Percentiles rank a stretch among this genome's conserved stretches.
Evolutionary conservation across 768 basidiomycete species (phyloP).

Genomic region (Tylopilus plumbeoviolaceoides): DNA sequence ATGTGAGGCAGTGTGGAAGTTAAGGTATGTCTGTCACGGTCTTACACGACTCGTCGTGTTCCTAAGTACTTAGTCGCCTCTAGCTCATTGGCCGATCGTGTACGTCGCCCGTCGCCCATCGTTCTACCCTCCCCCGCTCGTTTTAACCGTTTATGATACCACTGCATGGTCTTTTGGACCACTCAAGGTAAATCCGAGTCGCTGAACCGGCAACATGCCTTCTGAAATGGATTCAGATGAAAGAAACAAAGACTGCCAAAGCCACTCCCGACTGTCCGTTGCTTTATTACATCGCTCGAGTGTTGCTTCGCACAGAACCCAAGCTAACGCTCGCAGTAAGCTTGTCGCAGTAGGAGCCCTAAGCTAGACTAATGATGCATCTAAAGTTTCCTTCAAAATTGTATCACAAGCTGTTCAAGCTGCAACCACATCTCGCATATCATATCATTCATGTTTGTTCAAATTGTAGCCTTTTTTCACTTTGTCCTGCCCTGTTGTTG

Average conservation of each 20-base stretch:
- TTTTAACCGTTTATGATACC: too few species aligned
- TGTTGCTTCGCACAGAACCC: slow-evolving; percentile 65
- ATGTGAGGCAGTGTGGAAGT: too few species aligned
- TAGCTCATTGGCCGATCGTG: too few species aligned
- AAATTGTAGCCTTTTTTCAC: too few species aligned
- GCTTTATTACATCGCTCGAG: slow-evolving; percentile 83
- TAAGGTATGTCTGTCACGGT: too few species aligned
- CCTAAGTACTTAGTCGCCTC: too few species aligned
- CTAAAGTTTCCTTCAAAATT: slow-evolving; percentile 68
- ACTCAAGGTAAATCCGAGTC: slow-evolving; percentile 55
- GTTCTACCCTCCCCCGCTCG: too few species aligned
- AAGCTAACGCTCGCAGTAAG: slow-evolving; percentile 62
- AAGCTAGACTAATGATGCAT: neutral
- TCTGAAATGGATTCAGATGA: slow-evolving; percentile 48
- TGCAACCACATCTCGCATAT: slow-evolving; percentile 54
- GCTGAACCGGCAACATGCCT: neutral
- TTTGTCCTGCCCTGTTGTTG: too few species aligned
- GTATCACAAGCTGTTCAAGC: slow-evolving; percentile 56
- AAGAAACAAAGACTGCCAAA: slow-evolving; percentile 76
- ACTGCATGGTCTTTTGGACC: too few species aligned
- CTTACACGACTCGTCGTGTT: too few species aligned
- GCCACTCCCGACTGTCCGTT: slow-evolving; percentile 70
- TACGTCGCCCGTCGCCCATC: too few species aligned
- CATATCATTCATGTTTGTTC: too few species aligned
- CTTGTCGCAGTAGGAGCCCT: neutral